Conservation (phyloP, 1,139 yeast genomes). For the Candida albicans region DNA sequence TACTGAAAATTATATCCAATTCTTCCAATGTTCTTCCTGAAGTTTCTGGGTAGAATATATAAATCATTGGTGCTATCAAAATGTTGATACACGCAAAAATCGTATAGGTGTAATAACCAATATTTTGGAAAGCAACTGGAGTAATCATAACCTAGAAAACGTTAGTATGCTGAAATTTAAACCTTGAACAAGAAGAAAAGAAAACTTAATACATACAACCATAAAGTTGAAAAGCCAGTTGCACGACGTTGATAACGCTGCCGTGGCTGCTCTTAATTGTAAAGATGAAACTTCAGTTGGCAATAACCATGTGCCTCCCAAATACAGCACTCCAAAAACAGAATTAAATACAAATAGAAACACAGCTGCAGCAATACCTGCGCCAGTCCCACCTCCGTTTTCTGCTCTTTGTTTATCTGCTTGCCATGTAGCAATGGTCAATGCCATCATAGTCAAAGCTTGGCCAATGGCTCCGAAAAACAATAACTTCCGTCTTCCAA, state of each 20-base stretch:
- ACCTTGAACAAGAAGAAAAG: too few species aligned
- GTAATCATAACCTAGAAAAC: conserved; percentile 46
- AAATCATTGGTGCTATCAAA: conserved; percentile 53
- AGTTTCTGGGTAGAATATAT: conserved; percentile 61
- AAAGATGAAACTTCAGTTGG: conserved; percentile 42
- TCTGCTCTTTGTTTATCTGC: conserved; percentile 17
- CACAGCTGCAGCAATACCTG: conserved; percentile 38
- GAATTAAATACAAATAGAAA: conserved; percentile 38
- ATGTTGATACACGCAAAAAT: conserved; percentile 43
- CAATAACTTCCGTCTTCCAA: conserved; percentile 55
- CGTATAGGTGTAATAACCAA: conserved; percentile 34
- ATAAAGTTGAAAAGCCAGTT: conserved; percentile 38
- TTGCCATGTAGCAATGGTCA: conserved; percentile 30
- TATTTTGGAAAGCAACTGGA: conserved; percentile 32
- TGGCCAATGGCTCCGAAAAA: conserved; percentile 55
- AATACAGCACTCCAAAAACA: conserved; percentile 30
- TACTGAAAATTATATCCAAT: conserved; percentile 57
- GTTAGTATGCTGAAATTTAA: too few species aligned
- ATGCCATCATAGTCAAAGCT: conserved; percentile 32
- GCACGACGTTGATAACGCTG: conserved; percentile 38
- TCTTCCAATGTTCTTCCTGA: conserved; percentile 60
- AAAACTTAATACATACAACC: too few species aligned
- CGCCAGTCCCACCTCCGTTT: conserved; percentile 16
- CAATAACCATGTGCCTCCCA: conserved; percentile 41
- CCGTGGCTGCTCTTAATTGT: conserved; percentile 35